A percentile compares a stretch with the other conserved stretches of the same genome.
These are phyloP conservation scores for Magnolia kwangsiensis DNA, from an alignment of 164 flowering plant genomes.

Conservation along the genomic window DNA sequence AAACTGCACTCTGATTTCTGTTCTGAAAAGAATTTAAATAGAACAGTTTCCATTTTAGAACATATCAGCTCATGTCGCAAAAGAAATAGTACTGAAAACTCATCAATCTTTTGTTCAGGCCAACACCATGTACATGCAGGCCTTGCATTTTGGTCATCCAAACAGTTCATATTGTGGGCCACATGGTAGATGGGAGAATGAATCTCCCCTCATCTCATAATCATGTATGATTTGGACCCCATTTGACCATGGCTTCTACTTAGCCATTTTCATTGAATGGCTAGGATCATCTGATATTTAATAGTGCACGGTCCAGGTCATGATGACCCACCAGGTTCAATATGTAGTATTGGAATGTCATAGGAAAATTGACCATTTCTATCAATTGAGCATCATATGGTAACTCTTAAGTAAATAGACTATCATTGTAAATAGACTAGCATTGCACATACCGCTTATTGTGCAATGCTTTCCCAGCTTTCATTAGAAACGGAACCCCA, in stretches of 20 bases:
- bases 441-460: slow-evolving; percentile 55
- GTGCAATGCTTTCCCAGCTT: slow-evolving; percentile 94
- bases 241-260: neutral
- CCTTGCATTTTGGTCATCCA: neutral
- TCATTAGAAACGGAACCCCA: slow-evolving; percentile 95
- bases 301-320: too few relatives aligned
- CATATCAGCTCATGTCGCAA: neutral
- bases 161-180: neutral
- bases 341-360: neutral
- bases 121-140: neutral
- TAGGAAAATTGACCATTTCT: neutral
- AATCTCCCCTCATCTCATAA: neutral
- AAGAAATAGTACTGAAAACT: neutral
- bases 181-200: neutral
- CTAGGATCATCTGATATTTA: neutral
- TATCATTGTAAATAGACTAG: too few relatives aligned
- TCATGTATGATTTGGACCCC: neutral
- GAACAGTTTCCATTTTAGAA: neutral
- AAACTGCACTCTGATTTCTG: slow-evolving; percentile 94
- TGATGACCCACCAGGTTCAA: neutral
- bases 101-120: neutral
- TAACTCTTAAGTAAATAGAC: too few relatives aligned
- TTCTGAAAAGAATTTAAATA: slow-evolving; percentile 32
- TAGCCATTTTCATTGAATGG: neutral
- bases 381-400: neutral